Evolutionary conservation across 2,329 filamentous ascomycete species (phyloP).

Genomic region (Berkeleyomyces rouxiae): DNA sequence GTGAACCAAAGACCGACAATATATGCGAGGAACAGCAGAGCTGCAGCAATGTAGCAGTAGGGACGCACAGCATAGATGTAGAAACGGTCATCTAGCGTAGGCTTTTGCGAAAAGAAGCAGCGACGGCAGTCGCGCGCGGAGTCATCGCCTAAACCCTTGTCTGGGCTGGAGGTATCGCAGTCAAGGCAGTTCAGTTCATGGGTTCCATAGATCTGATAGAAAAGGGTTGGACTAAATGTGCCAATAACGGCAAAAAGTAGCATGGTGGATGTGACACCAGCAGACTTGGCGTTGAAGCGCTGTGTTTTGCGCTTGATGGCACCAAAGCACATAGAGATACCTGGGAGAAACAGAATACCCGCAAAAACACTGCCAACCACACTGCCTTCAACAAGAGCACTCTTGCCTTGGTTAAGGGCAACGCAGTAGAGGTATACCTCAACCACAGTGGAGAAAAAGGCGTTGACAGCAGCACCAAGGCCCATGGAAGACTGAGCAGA

Average conservation of each 20-base stretch:
- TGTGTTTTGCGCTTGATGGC: slow-evolving; percentile 97
- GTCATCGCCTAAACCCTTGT: slow-evolving; percentile 19
- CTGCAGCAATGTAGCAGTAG: slow-evolving; percentile 78
- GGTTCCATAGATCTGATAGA: slow-evolving; percentile 97
- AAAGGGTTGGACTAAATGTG: slow-evolving; percentile 86
- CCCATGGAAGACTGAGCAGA: slow-evolving; percentile 98
- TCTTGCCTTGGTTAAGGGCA: slow-evolving; percentile 81
- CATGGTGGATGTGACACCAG: slow-evolving; percentile 96
- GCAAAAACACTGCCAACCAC: slow-evolving; percentile 97
- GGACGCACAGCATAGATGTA: slow-evolving; percentile 81
- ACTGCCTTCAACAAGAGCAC: slow-evolving; percentile 83
- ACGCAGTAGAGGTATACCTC: slow-evolving; percentile 97
- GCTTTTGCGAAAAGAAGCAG: slow-evolving; percentile 84
- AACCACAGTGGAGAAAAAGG: slow-evolving; percentile 93
- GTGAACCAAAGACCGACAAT: slow-evolving; percentile 92
- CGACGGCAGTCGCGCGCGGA: slow-evolving; percentile 62
- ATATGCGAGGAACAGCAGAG: slow-evolving; percentile 80
- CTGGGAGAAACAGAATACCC: slow-evolving; percentile 84
- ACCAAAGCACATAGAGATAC: slow-evolving; percentile 95
- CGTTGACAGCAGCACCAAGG: slow-evolving; percentile 88
- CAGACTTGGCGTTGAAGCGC: slow-evolving; percentile 90
- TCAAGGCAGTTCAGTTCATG: slow-evolving; percentile 81
- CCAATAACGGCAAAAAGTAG: slow-evolving; percentile 88
- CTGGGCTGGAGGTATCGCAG: slow-evolving; percentile 31
- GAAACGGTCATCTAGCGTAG: slow-evolving; percentile 72